Evolutionary conservation across 139 green algal species (phyloP).

Genomic region (Picochlorum sp.): DNA sequence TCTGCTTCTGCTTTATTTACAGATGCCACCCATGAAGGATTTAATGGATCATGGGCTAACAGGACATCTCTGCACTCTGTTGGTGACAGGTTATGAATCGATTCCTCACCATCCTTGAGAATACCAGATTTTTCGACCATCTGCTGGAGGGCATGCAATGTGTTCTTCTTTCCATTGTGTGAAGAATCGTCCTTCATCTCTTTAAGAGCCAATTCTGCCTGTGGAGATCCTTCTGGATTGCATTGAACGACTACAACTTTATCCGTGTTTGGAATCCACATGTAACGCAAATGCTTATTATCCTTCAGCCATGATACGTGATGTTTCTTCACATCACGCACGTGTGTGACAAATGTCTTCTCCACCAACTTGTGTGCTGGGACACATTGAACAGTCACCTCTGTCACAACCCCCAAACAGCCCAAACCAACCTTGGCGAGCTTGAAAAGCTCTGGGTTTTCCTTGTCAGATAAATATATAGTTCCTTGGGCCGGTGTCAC

Average conservation of each 20-base stretch:
- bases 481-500: conserved; percentile 76
- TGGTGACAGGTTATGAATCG: conserved; percentile 23
- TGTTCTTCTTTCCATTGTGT: background rate
- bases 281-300: conserved; percentile 86
- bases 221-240: conserved; percentile 1
- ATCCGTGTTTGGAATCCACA: conserved; percentile 97
- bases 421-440: conserved; percentile 76
- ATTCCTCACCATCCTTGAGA: background rate
- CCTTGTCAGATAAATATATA: conserved; percentile 40
- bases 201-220: conserved; percentile 15
- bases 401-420: conserved; percentile 75
- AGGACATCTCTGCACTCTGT: conserved; percentile 78
- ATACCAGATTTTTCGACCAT: background rate
- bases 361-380: conserved; percentile 61
- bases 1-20: conserved; percentile 88
- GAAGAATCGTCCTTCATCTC: background rate
- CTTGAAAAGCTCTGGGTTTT: conserved; percentile 68
- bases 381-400: conserved; percentile 75
- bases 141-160: background rate
- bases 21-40: conserved; percentile 57
- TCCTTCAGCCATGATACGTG: conserved; percentile 59
- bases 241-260: conserved; percentile 62
- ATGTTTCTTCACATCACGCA: conserved; percentile 50
- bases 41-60: conserved; percentile 58
- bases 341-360: conserved; percentile 60